A percentile compares a stretch with the other conserved stretches of the same genome.
Conservation (phyloP, 192 early-diverging fungal genomes). For the Linnemannia elongata region DNA sequence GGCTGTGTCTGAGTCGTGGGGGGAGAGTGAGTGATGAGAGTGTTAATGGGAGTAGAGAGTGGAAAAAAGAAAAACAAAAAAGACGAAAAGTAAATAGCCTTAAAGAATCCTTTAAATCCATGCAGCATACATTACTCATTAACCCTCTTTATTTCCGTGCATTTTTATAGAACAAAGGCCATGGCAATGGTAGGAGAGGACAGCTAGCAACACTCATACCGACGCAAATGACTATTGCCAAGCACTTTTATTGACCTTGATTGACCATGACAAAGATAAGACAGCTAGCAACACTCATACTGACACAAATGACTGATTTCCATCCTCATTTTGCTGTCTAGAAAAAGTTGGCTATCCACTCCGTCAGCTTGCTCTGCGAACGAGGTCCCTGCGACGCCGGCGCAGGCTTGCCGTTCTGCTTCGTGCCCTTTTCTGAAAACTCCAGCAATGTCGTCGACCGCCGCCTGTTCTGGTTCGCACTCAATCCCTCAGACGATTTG, state of each 20-base stretch:
- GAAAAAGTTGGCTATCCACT: conserved; percentile 55
- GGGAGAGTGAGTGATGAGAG: background rate
- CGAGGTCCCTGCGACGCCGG: conserved; percentile 31
- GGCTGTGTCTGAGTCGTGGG: conserved; percentile 10
- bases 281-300: background rate
- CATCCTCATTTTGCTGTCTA: background rate
- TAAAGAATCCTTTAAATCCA: conserved; percentile 15
- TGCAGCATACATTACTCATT: conserved; percentile 42
- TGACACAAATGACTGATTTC: no score
- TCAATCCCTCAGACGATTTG: conserved; percentile 7
- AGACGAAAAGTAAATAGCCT: background rate
- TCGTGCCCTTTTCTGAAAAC: conserved; percentile 38
- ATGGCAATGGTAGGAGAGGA: no score
- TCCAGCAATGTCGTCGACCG: conserved; percentile 41
- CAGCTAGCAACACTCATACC: no score
- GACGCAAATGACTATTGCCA: no score
- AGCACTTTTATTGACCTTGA: no score
- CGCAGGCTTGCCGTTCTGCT: conserved; percentile 39
- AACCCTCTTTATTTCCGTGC: conserved; percentile 5
- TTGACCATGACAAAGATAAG: no score
- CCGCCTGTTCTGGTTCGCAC: conserved; percentile 19
- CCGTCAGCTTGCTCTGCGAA: conserved; percentile 31
- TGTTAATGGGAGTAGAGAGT: background rate
- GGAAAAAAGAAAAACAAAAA: background rate
- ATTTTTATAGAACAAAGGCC: background rate